phyloP scores from a whole-genome alignment of 2,329 filamentous ascomycete genomes.

The Neurospora crassa region DNA sequence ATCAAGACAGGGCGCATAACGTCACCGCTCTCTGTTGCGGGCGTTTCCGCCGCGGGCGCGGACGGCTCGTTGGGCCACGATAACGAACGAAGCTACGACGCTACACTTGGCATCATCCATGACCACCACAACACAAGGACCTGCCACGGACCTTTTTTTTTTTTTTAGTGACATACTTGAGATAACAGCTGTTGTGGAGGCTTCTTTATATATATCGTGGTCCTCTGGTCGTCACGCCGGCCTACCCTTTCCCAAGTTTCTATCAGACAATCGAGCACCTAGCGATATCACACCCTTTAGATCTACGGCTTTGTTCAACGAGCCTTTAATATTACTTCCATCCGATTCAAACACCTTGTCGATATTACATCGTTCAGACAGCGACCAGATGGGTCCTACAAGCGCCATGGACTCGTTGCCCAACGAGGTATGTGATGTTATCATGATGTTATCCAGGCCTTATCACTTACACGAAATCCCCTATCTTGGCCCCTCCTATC shows the following conservation, averaged over 20 bases:
- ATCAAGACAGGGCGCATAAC: not conserved
- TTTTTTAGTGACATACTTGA: not conserved
- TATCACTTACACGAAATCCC: not conserved
- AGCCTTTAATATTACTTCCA: not conserved
- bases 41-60: not conserved
- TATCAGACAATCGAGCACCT: not conserved
- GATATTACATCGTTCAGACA: not conserved
- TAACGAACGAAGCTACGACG: not conserved
- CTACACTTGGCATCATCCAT: not conserved
- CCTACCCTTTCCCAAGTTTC: not conserved
- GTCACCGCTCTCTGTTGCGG: not conserved
- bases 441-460: not conserved
- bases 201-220: not conserved
- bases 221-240: not conserved
- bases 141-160: not conserved
- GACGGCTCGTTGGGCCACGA: not conserved
- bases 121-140: not conserved
- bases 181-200: not conserved
- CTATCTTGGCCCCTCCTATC: not conserved
- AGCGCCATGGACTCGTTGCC: conserved; percentile 11
- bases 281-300: not conserved
- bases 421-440: conserved; percentile 14
- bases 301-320: not conserved
- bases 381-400: conserved; percentile 5
- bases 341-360: not conserved